These are phyloP conservation scores for Pythium chondricola DNA, from an alignment of 352 stramenopile genomes.

Conservation along the genomic window DNA sequence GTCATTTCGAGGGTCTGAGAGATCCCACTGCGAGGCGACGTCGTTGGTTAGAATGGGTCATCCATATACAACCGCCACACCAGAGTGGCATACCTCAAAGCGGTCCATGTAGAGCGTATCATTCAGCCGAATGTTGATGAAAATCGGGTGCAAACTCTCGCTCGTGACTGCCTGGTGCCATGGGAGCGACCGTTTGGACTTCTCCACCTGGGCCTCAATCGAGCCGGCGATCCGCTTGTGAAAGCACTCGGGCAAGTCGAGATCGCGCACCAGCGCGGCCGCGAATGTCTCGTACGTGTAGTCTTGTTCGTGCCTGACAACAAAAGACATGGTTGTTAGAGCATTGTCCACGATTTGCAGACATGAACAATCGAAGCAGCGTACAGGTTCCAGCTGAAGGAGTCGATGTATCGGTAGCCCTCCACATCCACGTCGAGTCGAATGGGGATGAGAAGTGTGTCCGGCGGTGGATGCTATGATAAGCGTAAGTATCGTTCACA, in stretches of 20 bases:
- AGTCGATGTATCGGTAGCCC: slow-evolving; percentile 79
- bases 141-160: slow-evolving; percentile 72
- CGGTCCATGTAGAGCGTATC: slow-evolving; percentile 78
- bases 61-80: not conserved
- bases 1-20: slow-evolving; percentile 58
- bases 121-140: slow-evolving; percentile 76
- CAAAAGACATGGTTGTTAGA: no score
- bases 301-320: slow-evolving; percentile 66
- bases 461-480: slow-evolving; percentile 36
- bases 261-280: slow-evolving; percentile 53
- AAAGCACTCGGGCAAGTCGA: slow-evolving; percentile 71
- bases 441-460: slow-evolving; percentile 59
- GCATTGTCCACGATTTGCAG: no score
- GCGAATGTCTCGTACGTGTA: slow-evolving; percentile 76
- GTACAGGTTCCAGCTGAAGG: slow-evolving; percentile 75
- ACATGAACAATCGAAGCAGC: slow-evolving; percentile 19
- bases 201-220: slow-evolving; percentile 65
- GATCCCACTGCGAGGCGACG: slow-evolving; percentile 37
- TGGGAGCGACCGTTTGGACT: slow-evolving; percentile 42
- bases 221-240: slow-evolving; percentile 57
- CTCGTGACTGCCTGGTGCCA: slow-evolving; percentile 45
- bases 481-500: not conserved
- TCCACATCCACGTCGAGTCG: slow-evolving; percentile 73
- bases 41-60: not conserved
- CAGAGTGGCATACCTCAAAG: slow-evolving; percentile 39